phyloP scores from a whole-genome alignment of 2,329 filamentous ascomycete genomes.

The Cryphonectria parasitica region DNA sequence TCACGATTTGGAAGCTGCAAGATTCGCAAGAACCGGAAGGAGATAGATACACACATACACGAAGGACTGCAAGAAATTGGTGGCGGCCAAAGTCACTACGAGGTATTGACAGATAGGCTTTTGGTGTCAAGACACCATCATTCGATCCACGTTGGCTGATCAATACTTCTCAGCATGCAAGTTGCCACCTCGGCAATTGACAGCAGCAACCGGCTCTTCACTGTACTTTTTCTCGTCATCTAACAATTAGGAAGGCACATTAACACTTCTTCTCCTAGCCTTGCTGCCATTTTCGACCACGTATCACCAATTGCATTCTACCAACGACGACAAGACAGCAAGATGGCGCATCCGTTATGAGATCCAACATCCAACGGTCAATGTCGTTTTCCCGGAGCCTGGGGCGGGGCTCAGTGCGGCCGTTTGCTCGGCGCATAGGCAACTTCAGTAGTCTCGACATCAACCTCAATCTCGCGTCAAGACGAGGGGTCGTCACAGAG shows the following conservation, averaged over 20 bases:
- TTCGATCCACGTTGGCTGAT: background rate
- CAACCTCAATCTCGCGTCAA: background rate
- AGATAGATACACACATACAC: background rate
- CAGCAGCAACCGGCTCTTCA: background rate
- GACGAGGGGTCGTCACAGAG: conserved; percentile 52
- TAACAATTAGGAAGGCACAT: background rate
- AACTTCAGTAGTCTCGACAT: background rate
- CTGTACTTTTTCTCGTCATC: background rate
- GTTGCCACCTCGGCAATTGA: background rate
- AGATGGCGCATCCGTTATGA: background rate
- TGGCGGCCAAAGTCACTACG: background rate
- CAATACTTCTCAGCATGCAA: background rate
- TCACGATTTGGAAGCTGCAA: background rate
- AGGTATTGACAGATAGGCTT: background rate
- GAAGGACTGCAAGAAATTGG: background rate
- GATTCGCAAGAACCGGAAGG: background rate
- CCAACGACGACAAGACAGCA: background rate
- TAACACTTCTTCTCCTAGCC: background rate
- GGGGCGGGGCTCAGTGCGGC: conserved; percentile 44
- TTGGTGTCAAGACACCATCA: background rate
- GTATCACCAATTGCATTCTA: background rate
- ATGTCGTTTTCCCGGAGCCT: conserved; percentile 47
- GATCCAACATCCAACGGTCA: conserved; percentile 1
- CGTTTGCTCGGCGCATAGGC: conserved; percentile 3
- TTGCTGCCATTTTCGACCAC: background rate